phyloP scores from a whole-genome alignment of 306 rosid species.

The Fagus sylvatica region DNA sequence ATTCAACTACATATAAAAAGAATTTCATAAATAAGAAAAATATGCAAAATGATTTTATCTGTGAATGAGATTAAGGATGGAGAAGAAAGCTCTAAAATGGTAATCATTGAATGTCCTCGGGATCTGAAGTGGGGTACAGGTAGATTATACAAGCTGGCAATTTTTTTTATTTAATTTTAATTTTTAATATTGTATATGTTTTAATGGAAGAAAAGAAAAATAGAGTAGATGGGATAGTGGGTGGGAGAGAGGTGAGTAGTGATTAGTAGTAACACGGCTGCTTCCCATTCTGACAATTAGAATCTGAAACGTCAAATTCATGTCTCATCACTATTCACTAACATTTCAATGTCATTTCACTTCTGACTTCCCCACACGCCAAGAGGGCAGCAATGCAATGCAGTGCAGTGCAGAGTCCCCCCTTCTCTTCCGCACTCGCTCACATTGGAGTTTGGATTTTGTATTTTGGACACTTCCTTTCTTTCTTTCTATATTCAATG shows the following conservation, averaged over 20 bases:
- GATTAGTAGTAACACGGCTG: slow-evolving; percentile 14
- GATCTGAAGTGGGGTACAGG: slow-evolving; percentile 20
- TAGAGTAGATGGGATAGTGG: neutral
- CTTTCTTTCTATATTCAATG: neutral
- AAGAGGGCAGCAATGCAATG: no score
- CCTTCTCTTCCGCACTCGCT: slow-evolving; percentile 51
- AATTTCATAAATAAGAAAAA: no score
- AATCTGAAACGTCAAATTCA: slow-evolving; percentile 97
- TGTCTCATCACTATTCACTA: slow-evolving; percentile 60
- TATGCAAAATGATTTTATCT: neutral
- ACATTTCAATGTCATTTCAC: slow-evolving; percentile 66
- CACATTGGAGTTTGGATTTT: slow-evolving; percentile 27
- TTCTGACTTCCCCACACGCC: slow-evolving; percentile 34
- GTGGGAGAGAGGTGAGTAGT: no score
- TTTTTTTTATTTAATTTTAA: neutral
- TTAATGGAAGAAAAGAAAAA: neutral
- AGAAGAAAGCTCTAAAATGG: neutral
- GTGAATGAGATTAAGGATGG: neutral
- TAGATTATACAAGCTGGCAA: slow-evolving; percentile 10
- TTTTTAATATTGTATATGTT: neutral
- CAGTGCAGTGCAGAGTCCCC: neutral
- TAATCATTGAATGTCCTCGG: slow-evolving; percentile 20
- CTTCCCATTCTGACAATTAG: slow-evolving; percentile 59
- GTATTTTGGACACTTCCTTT: slow-evolving; percentile 12
- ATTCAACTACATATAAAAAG: no score